Base-by-base conservation (phyloP, 164 flowering plant species). In the Tetracentron sinense region DNA sequence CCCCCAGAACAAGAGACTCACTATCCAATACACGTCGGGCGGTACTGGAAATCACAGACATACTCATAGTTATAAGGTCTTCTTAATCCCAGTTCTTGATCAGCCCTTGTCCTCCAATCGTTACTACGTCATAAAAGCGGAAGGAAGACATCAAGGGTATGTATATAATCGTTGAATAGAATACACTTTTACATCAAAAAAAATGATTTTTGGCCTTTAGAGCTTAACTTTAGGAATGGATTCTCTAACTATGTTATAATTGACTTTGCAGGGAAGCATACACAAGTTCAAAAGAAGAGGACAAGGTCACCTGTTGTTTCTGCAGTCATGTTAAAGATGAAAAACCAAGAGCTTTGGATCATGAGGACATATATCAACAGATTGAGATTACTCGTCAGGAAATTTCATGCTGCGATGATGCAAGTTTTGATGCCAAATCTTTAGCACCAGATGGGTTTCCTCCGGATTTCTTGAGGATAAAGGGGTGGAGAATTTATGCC, bases 1-100 rank as follows among this genome's bases (percentile, higher is more conserved):
- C 44, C 87, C 88, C 19, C 88, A 82, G 48, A 74, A 82, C 75
- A 81, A 78, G 72, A 64, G 52, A 21, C 59, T 82, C 2, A 72
- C 58, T 3, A 60, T 77, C 22, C 33, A 38, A 0, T 69, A 76
- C 33, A 1, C 42, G 2, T n/a, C 50, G 0, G 38, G n/a, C 0
- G 0, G 14, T n/a, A n/a, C n/a, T 7, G 64, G 61, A 0, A 23
- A 66, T 6, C 15, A 27, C 3, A 0, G n/a, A 2, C 14, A 2
- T 6, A 51, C 28, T 8, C 4, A 42, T 58, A 8, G 0, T 6
- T 52, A 78, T 56, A 68, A 66, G 31, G 78, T 71, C 8, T 49
- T 70, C 50, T 65, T 84, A 48, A 69, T 86, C 31, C 89, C 89
- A 0, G 88, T 83, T 58, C 75, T 73, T 42, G 74, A 66, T 42